A percentile compares a stretch with the other conserved stretches of the same genome.
phyloP scores from a whole-genome alignment of 352 stramenopile species.

The Phytophthora niederhauseri region DNA sequence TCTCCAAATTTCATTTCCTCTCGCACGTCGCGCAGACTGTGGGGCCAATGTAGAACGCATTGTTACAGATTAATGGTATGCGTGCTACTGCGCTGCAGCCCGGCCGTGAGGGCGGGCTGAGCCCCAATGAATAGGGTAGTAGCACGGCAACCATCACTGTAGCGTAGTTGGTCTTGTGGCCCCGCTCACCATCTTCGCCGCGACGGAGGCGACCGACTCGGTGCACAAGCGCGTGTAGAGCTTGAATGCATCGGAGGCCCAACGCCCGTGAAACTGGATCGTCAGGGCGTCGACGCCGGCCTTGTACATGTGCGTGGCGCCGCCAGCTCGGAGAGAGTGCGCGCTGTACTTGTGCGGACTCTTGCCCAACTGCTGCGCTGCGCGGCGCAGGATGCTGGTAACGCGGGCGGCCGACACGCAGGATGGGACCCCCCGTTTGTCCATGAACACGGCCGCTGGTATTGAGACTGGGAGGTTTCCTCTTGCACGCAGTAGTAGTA shows the following conservation, averaged over 20 bases:
- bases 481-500: not conserved
- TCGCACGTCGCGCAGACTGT: not conserved
- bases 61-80: not conserved
- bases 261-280: conserved; percentile 13
- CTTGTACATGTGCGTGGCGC: conserved; percentile 15
- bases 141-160: not conserved
- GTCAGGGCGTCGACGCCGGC: not conserved
- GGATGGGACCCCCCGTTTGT: not conserved
- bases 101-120: not conserved
- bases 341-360: not conserved
- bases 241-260: conserved; percentile 11
- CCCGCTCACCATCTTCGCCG: not conserved
- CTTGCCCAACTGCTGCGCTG: not conserved
- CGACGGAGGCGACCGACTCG: not conserved
- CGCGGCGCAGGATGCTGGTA: not conserved
- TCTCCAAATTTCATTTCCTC: not conserved
- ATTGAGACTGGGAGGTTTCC: not conserved
- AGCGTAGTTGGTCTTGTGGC: not conserved
- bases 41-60: not conserved
- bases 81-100: not conserved
- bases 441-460: not conserved
- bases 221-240: conserved; percentile 1
- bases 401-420: conserved; percentile 2
- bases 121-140: not conserved
- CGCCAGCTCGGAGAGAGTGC: conserved; percentile 6